Conservation (phyloP, 495 filamentous ascomycete species). For the Daldinia vernicosa region DNA sequence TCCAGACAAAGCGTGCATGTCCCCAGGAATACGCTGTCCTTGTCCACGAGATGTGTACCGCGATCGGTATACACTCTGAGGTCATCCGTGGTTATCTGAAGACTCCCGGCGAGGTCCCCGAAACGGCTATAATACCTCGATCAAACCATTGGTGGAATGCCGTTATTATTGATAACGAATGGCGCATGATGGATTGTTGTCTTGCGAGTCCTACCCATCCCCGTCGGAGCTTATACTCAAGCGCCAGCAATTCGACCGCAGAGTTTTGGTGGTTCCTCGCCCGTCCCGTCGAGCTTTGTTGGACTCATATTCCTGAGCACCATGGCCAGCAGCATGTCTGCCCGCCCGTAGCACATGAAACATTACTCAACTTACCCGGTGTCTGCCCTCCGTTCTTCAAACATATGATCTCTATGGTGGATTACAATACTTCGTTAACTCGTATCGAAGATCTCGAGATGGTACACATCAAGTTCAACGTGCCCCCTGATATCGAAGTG, state of each 20-base stretch:
- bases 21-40: conserved; percentile 91
- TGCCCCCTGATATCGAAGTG: conserved; percentile 89
- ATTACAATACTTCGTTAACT: conserved; percentile 89
- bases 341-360: conserved; percentile 82
- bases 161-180: conserved; percentile 91
- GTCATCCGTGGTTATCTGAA: conserved; percentile 90
- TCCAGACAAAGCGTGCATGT: conserved; percentile 84
- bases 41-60: conserved; percentile 91
- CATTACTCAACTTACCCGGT: conserved; percentile 83
- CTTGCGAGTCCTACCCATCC: conserved; percentile 92
- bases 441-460: conserved; percentile 91
- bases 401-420: conserved; percentile 75
- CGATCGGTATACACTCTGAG: conserved; percentile 87
- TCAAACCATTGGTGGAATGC: conserved; percentile 99
- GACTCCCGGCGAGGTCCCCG: conserved; percentile 81
- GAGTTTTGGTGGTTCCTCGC: conserved; percentile 93
- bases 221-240: conserved; percentile 76
- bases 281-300: conserved; percentile 86
- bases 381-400: conserved; percentile 91
- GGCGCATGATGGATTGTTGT: conserved; percentile 96
- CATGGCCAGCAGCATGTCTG: conserved; percentile 91
- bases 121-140: conserved; percentile 75
- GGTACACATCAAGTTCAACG: conserved; percentile 85
- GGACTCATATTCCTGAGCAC: conserved; percentile 89
- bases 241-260: conserved; percentile 69